A percentile compares a stretch with the other conserved stretches of the same genome.
Conservation (phyloP, 2,329 filamentous ascomycete species). For the Colletotrichum godetiae region DNA sequence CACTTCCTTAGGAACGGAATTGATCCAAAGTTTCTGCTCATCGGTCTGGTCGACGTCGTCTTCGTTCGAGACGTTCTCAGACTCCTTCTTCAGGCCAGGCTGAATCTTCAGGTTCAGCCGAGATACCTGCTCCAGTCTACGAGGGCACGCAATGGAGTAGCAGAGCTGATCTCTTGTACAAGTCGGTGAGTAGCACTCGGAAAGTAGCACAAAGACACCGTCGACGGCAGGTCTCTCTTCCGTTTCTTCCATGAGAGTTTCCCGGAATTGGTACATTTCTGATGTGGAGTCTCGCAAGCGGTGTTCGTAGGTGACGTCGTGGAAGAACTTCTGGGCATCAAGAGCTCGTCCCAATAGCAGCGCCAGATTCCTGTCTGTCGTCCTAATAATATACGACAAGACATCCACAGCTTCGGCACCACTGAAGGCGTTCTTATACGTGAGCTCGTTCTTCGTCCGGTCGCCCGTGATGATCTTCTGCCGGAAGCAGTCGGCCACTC, state of each 20-base stretch:
- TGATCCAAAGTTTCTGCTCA: slow-evolving; percentile 99
- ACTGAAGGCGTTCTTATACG: slow-evolving; percentile 97
- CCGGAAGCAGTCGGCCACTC: slow-evolving; percentile 91
- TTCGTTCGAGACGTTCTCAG: slow-evolving; percentile 71
- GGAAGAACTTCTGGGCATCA: slow-evolving; percentile 98
- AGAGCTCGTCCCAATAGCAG: slow-evolving; percentile 89
- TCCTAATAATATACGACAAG: slow-evolving; percentile 96
- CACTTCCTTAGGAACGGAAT: slow-evolving; percentile 94
- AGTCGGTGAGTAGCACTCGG: slow-evolving; percentile 97
- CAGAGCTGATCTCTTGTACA: slow-evolving; percentile 95
- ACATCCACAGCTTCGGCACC: slow-evolving; percentile 96
- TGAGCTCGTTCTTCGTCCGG: slow-evolving; percentile 94
- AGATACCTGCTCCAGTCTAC: slow-evolving; percentile 93
- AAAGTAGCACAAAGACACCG: slow-evolving; percentile 94
- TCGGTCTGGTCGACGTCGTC: slow-evolving; percentile 87
- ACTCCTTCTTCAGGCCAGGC: slow-evolving; percentile 80
- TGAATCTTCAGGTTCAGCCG: slow-evolving; percentile 93
- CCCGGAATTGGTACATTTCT: slow-evolving; percentile 97
- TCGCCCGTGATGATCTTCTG: slow-evolving; percentile 89
- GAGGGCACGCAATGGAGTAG: slow-evolving; percentile 97
- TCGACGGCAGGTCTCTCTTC: slow-evolving; percentile 82
- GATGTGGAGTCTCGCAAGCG: slow-evolving; percentile 91
- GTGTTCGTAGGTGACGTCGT: slow-evolving; percentile 98
- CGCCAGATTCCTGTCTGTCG: slow-evolving; percentile 93
- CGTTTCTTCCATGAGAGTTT: slow-evolving; percentile 87